Percentiles rank a stretch among this genome's conserved stretches.
These are phyloP conservation scores for Brassica rapa DNA, from an alignment of 345 rosid genomes.

Conservation along the genomic window DNA sequence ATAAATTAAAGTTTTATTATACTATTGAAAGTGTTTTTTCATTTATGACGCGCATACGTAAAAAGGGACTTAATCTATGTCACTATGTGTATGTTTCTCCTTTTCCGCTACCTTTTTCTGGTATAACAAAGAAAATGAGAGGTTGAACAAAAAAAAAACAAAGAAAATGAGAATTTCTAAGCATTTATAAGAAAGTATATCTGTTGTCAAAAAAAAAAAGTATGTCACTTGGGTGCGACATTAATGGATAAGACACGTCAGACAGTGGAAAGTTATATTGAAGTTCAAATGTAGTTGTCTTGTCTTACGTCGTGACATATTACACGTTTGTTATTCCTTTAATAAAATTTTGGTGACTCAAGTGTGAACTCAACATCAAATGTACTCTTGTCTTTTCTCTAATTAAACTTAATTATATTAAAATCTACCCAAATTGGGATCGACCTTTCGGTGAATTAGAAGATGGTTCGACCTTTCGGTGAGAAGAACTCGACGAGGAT, in stretches of 20 bases:
- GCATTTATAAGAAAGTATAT: constrained; percentile 10
- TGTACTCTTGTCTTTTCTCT: too few relatives aligned
- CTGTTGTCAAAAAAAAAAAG: background rate
- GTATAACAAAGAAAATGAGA: constrained; percentile 15
- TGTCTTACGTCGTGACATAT: constrained; percentile 12
- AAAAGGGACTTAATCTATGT: constrained; percentile 30
- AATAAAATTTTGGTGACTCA: too few relatives aligned
- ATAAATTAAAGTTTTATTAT: constrained; percentile 1
- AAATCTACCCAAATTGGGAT: too few relatives aligned
- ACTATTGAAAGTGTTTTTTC: constrained; percentile 26
- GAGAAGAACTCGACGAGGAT: background rate
- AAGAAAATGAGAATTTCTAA: constrained; percentile 20
- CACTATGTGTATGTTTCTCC: constrained; percentile 36
- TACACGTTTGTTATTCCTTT: background rate
- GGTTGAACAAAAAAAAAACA: background rate
- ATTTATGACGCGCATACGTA: constrained; percentile 43
- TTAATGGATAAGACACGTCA: constrained; percentile 40
- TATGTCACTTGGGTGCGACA: constrained; percentile 32
- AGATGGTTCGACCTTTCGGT: background rate
- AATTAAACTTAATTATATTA: too few relatives aligned
- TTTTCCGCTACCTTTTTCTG: constrained; percentile 28
- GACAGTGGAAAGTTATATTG: constrained; percentile 10
- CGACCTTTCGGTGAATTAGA: background rate
- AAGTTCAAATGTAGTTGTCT: constrained; percentile 1
- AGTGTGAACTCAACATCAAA: too few relatives aligned